Percentiles rank a stretch among this genome's conserved stretches.
Evolutionary conservation across 768 basidiomycete species (phyloP).

Genomic region (Phaffia tasmanica): DNA sequence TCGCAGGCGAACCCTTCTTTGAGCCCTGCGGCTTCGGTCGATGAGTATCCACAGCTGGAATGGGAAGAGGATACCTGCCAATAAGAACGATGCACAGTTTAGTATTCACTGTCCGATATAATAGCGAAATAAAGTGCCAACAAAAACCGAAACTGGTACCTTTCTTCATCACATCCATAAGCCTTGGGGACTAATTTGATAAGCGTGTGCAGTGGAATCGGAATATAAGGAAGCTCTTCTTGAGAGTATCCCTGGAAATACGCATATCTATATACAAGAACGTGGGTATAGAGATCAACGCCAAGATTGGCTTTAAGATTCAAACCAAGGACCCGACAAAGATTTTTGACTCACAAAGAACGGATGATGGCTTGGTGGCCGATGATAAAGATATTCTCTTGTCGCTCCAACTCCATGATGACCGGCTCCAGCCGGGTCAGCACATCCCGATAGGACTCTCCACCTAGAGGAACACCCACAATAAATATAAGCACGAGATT

Average conservation of each 20-base stretch:
- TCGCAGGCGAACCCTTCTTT: no score
- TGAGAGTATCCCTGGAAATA: slow-evolving; percentile 81
- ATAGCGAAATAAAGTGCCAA: not conserved
- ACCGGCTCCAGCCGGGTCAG: slow-evolving; percentile 90
- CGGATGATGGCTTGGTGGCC: slow-evolving; percentile 59
- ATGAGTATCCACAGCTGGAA: slow-evolving; percentile 88
- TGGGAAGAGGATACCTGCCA: slow-evolving; percentile 70
- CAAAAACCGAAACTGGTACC: slow-evolving; percentile 42
- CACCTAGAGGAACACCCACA: slow-evolving; percentile 41
- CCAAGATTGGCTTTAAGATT: no score
- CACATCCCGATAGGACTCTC: slow-evolving; percentile 96
- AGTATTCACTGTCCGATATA: not conserved
- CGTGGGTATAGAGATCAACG: no score
- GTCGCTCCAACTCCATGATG: slow-evolving; percentile 97
- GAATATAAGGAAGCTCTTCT: slow-evolving; percentile 91
- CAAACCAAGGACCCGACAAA: not conserved
- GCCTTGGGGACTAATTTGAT: slow-evolving; percentile 59
- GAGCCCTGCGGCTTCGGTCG: slow-evolving; percentile 43
- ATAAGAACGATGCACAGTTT: not conserved
- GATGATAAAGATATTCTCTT: slow-evolving; percentile 92
- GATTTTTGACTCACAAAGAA: slow-evolving; percentile 11
- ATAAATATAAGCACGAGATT: not conserved
- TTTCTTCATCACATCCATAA: slow-evolving; percentile 95
- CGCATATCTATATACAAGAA: slow-evolving; percentile 49
- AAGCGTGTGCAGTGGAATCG: slow-evolving; percentile 90